Base-by-base conservation (phyloP, 805 yeast genomes). In the Torulaspora microellipsoides region DNA sequence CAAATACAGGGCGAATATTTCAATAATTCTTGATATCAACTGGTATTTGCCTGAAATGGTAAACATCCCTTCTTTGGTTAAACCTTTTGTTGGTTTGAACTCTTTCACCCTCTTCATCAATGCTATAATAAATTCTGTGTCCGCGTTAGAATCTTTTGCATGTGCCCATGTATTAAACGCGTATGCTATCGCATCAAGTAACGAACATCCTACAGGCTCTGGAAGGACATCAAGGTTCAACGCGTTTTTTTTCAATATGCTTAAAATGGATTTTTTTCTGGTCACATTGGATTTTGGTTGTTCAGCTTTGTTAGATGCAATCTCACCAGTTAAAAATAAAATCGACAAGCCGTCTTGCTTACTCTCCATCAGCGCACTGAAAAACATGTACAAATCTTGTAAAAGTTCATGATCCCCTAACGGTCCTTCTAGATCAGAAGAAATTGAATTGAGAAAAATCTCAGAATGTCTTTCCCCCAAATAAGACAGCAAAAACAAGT, bases 401-500 rank as follows among this genome's bases (percentile, higher is more conserved):
- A 78, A 76, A 36, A 81, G 64, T n/a, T 62, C 61, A 46, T 71
- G 72, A 49, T 75, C 77, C 42, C 76, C 80, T 48, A 80, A 68
- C 0, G 77, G 68, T 49, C 76, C 77, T 25, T 75, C 73, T 53
- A 89, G 67, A 52, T 86, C 89, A 0, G 71, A 51, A 0, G 80
- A 74, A 25, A 91, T 60, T 1, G 83, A 73, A n/a, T 72, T 69
- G 8, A 86, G 67, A 25, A 91, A 69, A 3, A 77, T 64, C 23
- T 72, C 73, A 0, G 95, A 76, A 51, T 77, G 73, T 14, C 72
- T 69, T n/a, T 75, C 69, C 3, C 95, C 93, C 42, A 91, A 66
- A 59, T 87, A 87, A 0, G 97, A 85, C 31, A 91, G 69, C 37
- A 91, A 66, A 0, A 96, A 88, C 3, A 95, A 95, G 28, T 81